Conservation (phyloP, 108 stramenopile genomes). For the Cafeteria roenbergensis region DNA sequence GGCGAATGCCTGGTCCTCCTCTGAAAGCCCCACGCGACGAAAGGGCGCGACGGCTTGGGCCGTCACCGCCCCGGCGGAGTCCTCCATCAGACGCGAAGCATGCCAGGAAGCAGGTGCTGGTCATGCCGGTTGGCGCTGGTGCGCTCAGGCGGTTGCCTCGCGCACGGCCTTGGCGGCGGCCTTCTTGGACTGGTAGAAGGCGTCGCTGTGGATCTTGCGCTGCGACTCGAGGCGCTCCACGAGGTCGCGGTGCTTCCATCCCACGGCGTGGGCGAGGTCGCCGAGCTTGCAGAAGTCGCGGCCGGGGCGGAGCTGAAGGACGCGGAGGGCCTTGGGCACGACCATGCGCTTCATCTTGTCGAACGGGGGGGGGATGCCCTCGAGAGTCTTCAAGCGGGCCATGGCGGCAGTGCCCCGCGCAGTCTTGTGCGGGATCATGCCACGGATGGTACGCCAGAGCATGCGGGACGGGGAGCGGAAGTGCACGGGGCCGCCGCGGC, state of each 20-base stretch:
- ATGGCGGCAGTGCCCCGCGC: constrained; percentile 81
- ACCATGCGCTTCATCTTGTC: constrained; percentile 97
- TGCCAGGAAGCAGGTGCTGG: too few relatives aligned
- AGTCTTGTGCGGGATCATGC: constrained; percentile 97
- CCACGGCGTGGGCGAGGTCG: constrained; percentile 71
- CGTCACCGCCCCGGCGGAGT: too few relatives aligned
- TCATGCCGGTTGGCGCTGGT: too few relatives aligned
- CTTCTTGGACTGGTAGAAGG: constrained; percentile 84
- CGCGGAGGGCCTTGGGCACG: constrained; percentile 86
- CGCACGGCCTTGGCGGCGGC: background rate
- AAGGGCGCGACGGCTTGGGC: too few relatives aligned
- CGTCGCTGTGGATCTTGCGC: constrained; percentile 78
- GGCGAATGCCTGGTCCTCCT: too few relatives aligned
- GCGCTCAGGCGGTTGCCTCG: too few relatives aligned
- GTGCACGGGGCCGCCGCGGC: constrained; percentile 77
- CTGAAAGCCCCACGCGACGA: too few relatives aligned
- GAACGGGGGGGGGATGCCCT: constrained; percentile 93
- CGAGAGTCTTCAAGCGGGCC: constrained; percentile 80
- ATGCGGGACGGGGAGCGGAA: constrained; percentile 87
- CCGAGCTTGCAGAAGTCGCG: constrained; percentile 84
- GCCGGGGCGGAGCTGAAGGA: constrained; percentile 64
- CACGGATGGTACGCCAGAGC: constrained; percentile 95
- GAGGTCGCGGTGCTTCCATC: constrained; percentile 94
- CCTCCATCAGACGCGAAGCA: too few relatives aligned
- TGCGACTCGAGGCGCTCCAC: constrained; percentile 71